Base-by-base conservation (phyloP, 1,139 yeast genomes). In the Arxiozyma bovina region DNA sequence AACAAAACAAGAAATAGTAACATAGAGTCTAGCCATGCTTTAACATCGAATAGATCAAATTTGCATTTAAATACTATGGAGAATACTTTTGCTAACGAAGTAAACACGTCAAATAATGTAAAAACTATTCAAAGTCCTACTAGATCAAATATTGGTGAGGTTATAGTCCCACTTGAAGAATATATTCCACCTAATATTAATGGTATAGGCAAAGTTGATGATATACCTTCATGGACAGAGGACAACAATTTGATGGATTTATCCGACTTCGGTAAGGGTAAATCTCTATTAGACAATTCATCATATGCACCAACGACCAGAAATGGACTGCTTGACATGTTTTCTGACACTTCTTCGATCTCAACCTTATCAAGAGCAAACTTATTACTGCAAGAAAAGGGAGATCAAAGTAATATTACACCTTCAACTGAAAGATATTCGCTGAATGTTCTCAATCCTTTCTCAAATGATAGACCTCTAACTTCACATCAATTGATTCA, bases 91-190 rank as follows among this genome's bases (percentile, higher is more conserved):
- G 18, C 18, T 11, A 30, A 41, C 30, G 71, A 70, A 2, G 60
- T 66, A 56, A 71, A 68, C 52, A 67, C 68, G 1, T 53, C 67
- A 15, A 60, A 58, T 22, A 59, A 60, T 23, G 63, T 67, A 12
- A 66, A 62, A 55, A 69, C 68, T n/a, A 57, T 63, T 2, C 56
- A 66, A 1, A 42, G 47, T 22, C 61, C 66, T 9, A 62, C 69
- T 4, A 64, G 67, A 52, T 59, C 67, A 45, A 69, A 77, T 45
- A 69, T 73, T 7, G 80, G 80, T 21, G 80, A 76, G 56, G 77
- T 76, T 1, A 61, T 72, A 1, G 69, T 76, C 2, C 78, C 80
- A 1, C 60, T 76, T 23, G 76, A 74, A 55, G 80, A 77, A 58
- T 75, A 73, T 57, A 69, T 74, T 22, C 73, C 74, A 5, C 57